Evolutionary conservation across 768 basidiomycete genomes (phyloP), one percentile per base, ranked within the genome.

Genomic region (Pulveroboletus sp.): DNA sequence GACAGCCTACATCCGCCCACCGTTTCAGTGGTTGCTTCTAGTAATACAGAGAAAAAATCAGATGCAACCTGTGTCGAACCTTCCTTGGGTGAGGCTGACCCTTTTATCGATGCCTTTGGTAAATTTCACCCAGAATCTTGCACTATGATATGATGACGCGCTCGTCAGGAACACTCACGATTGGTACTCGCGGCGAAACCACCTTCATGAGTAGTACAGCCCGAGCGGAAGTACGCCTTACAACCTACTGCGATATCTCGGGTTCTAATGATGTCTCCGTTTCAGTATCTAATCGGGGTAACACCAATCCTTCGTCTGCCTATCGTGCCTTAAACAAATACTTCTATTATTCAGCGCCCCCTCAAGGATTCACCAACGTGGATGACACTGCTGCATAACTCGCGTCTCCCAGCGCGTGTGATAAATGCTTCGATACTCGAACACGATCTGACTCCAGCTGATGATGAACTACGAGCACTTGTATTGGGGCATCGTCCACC

Each of bases 181-280:
- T 85, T 22, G 79, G 76, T n/a, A 62, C 73, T 20, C 63, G 76
- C 40, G 81, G 81, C 0, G 79, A 79, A 53, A 73, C 76, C 1
- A 74, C 67, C 30, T 85, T 82, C 61, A 71, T 82, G 49, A 84
- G 86, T 16, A 74, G 76, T 49, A 87, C 83, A 0, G 81, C 86
- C 6, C 78, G 83, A 31, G 74, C 82, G 20, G 85, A 88, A 74
- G 85, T 85, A 55, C 43, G 76, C 58, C 11, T 53, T 19, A 27
- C 10, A 17, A 17, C n/a, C 41, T 16, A 24, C 22, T 26, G 9
- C 13, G 4, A 31, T 2, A 2, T 19, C 35, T 46, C 32, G 26
- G 23, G 34, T 49, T 29, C 24, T 48, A 19, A 52, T 13, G 9
- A 2, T 19, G 2, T 58, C 35, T 27, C 26, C 22, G 35, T 46